Evolutionary conservation across 164 flowering plant species (phyloP).

Genomic region (Sedum album): DNA sequence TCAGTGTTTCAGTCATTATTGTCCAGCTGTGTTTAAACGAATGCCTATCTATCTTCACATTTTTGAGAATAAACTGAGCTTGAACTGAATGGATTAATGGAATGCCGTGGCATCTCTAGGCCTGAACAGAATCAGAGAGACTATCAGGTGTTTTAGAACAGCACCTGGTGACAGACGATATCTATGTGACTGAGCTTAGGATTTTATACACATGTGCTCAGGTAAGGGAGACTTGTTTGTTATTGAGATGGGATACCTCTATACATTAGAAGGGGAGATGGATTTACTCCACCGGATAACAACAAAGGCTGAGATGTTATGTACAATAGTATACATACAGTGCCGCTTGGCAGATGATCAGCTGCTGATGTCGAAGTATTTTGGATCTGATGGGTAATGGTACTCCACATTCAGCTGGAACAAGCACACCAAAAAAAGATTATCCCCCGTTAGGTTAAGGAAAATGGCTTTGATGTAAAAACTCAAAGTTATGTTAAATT

Average conservation of each 20-base stretch:
- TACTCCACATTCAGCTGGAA: conserved; percentile 85
- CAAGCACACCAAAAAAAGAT: not conserved
- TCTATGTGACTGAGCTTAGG: not conserved
- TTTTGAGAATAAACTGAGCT: no score
- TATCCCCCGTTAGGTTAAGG: not conserved
- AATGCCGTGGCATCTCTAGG: no score
- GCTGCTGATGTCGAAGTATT: conserved; percentile 62
- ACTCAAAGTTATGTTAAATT: no score
- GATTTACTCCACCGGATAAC: not conserved
- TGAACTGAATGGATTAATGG: no score
- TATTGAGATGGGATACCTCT: not conserved
- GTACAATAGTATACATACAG: not conserved
- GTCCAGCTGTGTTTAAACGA: no score
- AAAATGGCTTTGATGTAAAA: no score
- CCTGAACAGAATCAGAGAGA: no score
- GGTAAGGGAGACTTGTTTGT: not conserved
- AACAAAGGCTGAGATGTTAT: not conserved
- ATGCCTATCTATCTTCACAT: no score
- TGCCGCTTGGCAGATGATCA: conserved; percentile 14
- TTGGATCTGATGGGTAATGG: conserved; percentile 79
- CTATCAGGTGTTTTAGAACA: no score
- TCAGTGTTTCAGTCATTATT: no score
- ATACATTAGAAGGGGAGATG: conserved; percentile 1
- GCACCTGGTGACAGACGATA: not conserved
- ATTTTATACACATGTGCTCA: no score